These are phyloP conservation scores for Piloderma croceum DNA, from an alignment of 768 basidiomycete species.

Conservation along the genomic window DNA sequence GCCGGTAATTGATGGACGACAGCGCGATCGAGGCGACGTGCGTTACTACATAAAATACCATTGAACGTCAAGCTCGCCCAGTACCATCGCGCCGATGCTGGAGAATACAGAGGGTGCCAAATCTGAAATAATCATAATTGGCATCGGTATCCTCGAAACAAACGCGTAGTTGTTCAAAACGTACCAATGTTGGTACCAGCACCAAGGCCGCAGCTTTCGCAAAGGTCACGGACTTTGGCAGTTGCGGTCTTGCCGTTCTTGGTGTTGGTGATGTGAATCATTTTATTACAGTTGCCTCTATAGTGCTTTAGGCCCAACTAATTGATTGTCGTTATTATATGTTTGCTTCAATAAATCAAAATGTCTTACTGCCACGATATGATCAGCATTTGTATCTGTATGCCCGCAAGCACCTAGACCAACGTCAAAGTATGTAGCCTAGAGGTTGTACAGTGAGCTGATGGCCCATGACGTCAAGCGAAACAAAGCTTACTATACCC, in stretches of 20 bases:
- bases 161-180: constrained; percentile 12
- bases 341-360: no score
- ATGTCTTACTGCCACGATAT: constrained; percentile 69
- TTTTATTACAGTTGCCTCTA: no score
- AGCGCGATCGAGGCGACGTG: constrained; percentile 34
- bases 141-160: neutral
- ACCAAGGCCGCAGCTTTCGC: constrained; percentile 50
- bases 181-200: constrained; percentile 53
- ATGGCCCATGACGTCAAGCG: constrained; percentile 1
- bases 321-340: no score
- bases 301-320: no score
- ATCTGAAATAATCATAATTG: constrained; percentile 36
- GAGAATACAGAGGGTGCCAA: constrained; percentile 61
- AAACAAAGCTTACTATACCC: constrained; percentile 45
- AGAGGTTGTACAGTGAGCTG: constrained; percentile 8
- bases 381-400: constrained; percentile 39
- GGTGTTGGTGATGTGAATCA: constrained; percentile 55
- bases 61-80: constrained; percentile 46
- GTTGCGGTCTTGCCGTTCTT: constrained; percentile 44
- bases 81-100: constrained; percentile 39
- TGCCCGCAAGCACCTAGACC: constrained; percentile 63
- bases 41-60: constrained; percentile 57
- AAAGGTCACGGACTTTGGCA: constrained; percentile 53
- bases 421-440: constrained; percentile 68
- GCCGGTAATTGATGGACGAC: neutral